phyloP scores from a whole-genome alignment of 495 filamentous ascomycete genomes.

The Astrothelium subdiscretum region DNA sequence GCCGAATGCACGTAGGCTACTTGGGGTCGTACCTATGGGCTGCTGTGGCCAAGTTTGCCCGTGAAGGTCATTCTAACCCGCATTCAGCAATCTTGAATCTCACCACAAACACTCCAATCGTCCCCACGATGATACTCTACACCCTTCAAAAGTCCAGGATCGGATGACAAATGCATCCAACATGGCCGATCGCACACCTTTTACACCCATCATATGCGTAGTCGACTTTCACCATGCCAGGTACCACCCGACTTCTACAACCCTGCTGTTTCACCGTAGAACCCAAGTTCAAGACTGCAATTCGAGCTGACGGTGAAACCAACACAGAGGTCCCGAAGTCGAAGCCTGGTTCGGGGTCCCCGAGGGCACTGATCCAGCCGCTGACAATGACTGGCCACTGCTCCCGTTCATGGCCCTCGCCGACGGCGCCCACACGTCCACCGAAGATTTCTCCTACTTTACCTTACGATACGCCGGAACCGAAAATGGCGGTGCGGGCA shows the following conservation, averaged over 20 bases:
- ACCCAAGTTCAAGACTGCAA: background rate
- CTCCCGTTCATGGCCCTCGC: constrained; percentile 97
- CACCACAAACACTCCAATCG: background rate
- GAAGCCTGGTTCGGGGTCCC: constrained; percentile 78
- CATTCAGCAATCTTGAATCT: background rate
- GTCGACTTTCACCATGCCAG: constrained; percentile 94
- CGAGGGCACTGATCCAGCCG: constrained; percentile 67
- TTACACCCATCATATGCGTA: constrained; percentile 62
- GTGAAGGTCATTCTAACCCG: background rate
- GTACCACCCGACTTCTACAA: constrained; percentile 35
- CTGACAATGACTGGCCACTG: constrained; percentile 81
- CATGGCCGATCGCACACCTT: constrained; percentile 7
- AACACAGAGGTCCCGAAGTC: constrained; percentile 74
- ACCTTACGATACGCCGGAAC: constrained; percentile 49
- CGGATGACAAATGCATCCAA: background rate
- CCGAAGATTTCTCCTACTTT: constrained; percentile 97
- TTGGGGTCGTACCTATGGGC: too few relatives aligned
- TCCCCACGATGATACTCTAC: background rate
- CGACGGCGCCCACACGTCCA: constrained; percentile 82
- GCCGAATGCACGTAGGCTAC: too few relatives aligned
- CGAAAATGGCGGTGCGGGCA: background rate
- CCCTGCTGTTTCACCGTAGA: background rate
- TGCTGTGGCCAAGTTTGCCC: too few relatives aligned
- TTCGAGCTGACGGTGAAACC: background rate
- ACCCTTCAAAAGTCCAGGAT: background rate